Evolutionary conservation across 306 rosid genomes (phyloP), one percentile per base, ranked within the genome.

Genomic region (Ammopiptanthus mongolicus): DNA sequence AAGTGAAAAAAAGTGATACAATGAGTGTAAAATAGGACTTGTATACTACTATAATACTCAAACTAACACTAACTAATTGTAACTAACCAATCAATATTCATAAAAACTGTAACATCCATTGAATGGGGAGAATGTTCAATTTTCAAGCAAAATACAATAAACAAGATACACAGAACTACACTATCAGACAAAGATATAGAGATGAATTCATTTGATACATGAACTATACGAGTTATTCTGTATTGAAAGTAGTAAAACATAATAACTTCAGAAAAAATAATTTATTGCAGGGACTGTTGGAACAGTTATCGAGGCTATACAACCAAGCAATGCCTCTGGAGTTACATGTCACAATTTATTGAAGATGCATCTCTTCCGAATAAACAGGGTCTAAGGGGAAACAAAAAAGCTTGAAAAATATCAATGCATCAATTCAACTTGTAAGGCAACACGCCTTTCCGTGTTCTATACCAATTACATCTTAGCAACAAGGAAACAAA

Each of bases 341-440:
- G 12, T 73, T 58, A 73, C 65, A 46, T 46, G 42, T 42, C 42
- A 74, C 34, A 39, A 34, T 25, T 80, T 80, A 60, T 60, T 75
- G 80, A 59, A 75, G 71, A 68, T 8, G 5, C 36, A 23, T 57
- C 65, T 46, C 37, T 65, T 46, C 37, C 28, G 21, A 71, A 46
- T 73, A 46, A 46, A 73, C 69, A 53, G 3, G 14, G 41, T 46
- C 22, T 56, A 53, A 39, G 21, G 1, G 3, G 1, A 14, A 18
- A 13, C 0, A 6, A 51, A 51, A 60, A 51, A 15, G 28, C 42
- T 22, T 1, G 33, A 19, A 19, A 70, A 71, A 36, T 44, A 53
- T 53, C 52, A 18, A 42, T 8, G 48, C 5, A 57, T 19, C 60
- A 31, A 31, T 58, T 56, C 69, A 57, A 62, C 34, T n/a, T 60